Evolutionary conservation across 164 flowering plant species (phyloP), one percentile per base, ranked within the genome.

Genomic region (Brasenia schreberi): DNA sequence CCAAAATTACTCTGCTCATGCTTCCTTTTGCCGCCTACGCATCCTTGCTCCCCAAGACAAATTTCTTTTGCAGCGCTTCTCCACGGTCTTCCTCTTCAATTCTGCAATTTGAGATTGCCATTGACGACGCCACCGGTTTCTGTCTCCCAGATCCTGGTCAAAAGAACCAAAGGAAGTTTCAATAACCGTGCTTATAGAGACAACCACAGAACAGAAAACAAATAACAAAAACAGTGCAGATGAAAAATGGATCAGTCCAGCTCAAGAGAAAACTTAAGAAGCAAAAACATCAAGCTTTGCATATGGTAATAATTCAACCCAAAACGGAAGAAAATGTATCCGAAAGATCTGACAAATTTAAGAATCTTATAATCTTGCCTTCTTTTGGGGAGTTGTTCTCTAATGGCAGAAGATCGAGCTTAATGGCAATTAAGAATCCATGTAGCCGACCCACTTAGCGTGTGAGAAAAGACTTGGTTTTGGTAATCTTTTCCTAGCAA

Each of bases 11-110:
- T 70, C 75, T 27, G 65, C 61, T 0, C 82, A 77, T 11, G 75
- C 71, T 65, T 76, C 80, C 3, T 76, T 79, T 71, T 75, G 78
- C 67, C 80, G 83, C 62, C 76, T 68, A 68, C 97, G 92, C 96
- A 93, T 83, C 67, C 86, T 78, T 68, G 94, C 97, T 56, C 77
- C 97, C 98, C 98, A 90, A 0, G 98, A 93, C 87, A 81, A 75
- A 73, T 81, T 79, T 18, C 69, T 79, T 17, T 70, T 64, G 3
- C 79, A 68, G 61, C 80, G 81, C 73, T 73, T 85, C 75, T 72
- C 58, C 79, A 58, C 72, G 76, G 87, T 85, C 75, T 89, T 86
- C 79, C 78, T 83, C 85, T 86, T 86, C 68, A 90, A 75, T 77
- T 72, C 96, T 17, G 88, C 77, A 5, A 93, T 71, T 69, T 93